Conservation (phyloP, 176 grass and related monocot genomes). For the Zoysia pacifica region DNA sequence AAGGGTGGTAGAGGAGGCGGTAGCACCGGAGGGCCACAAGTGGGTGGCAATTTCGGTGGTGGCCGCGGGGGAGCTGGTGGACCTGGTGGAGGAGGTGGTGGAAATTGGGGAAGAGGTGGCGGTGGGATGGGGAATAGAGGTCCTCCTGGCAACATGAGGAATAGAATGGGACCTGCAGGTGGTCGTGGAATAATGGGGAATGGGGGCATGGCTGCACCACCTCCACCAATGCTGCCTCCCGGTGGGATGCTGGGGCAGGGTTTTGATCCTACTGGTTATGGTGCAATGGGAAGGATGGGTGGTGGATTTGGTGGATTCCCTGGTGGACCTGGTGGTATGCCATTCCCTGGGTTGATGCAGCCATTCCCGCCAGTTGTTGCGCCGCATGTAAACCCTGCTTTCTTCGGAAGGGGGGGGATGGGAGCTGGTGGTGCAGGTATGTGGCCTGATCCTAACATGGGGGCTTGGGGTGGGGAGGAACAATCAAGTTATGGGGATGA, state of each 20-base stretch:
- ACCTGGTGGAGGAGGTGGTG: conserved; percentile 45
- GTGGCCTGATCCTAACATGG: conserved; percentile 83
- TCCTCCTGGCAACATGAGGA: conserved; percentile 64
- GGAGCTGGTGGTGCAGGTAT: conserved; percentile 57
- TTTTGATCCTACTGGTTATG: conserved; percentile 81
- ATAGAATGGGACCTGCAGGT: conserved; percentile 57
- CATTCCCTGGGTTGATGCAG: conserved; percentile 84
- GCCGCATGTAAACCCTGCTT: conserved; percentile 89
- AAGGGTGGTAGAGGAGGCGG: conserved; percentile 63
- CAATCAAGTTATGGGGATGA: conserved; percentile 88
- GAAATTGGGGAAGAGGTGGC: conserved; percentile 61
- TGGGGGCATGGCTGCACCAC: conserved; percentile 64
- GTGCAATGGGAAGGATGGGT: conserved; percentile 80
- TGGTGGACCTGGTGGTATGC: conserved; percentile 56
- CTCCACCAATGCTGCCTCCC: conserved; percentile 64
- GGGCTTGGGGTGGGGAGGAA: conserved; percentile 73
- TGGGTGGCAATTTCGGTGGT: conserved; percentile 57
- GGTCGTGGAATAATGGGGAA: conserved; percentile 74
- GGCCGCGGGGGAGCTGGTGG: conserved; percentile 43
- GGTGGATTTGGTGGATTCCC: conserved; percentile 75
- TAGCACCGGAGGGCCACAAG: conserved; percentile 32
- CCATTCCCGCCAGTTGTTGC: conserved; percentile 76
- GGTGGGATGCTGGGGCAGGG: conserved; percentile 76
- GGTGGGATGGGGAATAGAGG: conserved; percentile 68
- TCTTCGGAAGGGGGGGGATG: conserved; percentile 80